Percentiles rank a stretch among this genome's conserved stretches.
phyloP scores from a whole-genome alignment of 2,329 filamentous ascomycete genomes.

The Monilinia vaccinii-corymbosi region DNA sequence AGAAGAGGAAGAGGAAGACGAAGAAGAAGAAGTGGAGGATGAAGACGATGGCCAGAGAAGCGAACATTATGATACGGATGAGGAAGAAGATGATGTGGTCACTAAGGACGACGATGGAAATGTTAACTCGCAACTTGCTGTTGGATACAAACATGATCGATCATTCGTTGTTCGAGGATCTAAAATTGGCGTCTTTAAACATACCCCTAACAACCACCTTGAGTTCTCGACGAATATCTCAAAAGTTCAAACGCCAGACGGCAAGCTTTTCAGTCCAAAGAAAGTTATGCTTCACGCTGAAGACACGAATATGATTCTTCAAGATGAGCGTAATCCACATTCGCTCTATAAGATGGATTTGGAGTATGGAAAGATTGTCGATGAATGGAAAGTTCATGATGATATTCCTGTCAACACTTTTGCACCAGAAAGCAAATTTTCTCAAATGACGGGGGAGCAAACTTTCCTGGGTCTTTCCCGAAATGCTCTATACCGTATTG shows the following conservation, averaged over 20 bases:
- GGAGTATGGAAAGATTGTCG: slow-evolving; percentile 94
- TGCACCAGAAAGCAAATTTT: slow-evolving; percentile 93
- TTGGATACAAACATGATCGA: slow-evolving; percentile 93
- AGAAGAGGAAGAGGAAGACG: slow-evolving; percentile 45
- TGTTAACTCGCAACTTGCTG: slow-evolving; percentile 86
- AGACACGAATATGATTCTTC: slow-evolving; percentile 30
- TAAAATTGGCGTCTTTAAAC: slow-evolving; percentile 98
- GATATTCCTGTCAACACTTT: slow-evolving; percentile 90
- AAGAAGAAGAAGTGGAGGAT: slow-evolving; percentile 45
- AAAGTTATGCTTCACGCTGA: slow-evolving; percentile 38
- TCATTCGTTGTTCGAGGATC: slow-evolving; percentile 95
- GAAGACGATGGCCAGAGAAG: slow-evolving; percentile 55
- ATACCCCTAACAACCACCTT: slow-evolving; percentile 82
- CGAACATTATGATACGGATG: slow-evolving; percentile 66
- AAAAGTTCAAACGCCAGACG: slow-evolving; percentile 81
- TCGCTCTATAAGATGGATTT: slow-evolving; percentile 95
- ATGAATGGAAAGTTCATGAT: slow-evolving; percentile 98
- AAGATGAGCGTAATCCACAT: slow-evolving; percentile 59
- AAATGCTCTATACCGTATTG: slow-evolving; percentile 88
- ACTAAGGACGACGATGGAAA: slow-evolving; percentile 65
- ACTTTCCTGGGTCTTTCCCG: slow-evolving; percentile 89
- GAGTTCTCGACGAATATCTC: slow-evolving; percentile 97
- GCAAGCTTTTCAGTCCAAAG: slow-evolving; percentile 83
- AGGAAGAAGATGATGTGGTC: slow-evolving; percentile 70
- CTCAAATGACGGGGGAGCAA: slow-evolving; percentile 91